Percentiles rank a stretch among this genome's conserved stretches.
These are phyloP conservation scores for Heritiera littoralis DNA, from an alignment of 345 rosid species.

Conservation along the genomic window DNA sequence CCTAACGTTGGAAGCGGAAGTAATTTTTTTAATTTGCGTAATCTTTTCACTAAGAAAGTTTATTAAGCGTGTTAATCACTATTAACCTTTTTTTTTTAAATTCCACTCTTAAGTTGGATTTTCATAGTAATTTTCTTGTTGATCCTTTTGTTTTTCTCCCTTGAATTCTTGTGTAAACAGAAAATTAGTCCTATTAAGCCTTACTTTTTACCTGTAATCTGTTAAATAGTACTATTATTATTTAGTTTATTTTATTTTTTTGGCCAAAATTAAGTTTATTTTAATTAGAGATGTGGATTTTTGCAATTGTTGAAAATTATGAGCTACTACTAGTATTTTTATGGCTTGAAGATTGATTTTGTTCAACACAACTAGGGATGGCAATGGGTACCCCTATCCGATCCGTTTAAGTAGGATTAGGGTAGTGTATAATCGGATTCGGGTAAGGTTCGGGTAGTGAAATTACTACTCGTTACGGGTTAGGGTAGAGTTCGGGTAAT, in stretches of 20 bases:
- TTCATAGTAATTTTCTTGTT: neutral
- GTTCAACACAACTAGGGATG: too few species aligned
- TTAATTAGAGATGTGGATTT: neutral
- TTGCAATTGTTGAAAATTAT: neutral
- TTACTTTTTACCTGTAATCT: neutral
- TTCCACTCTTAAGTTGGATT: neutral
- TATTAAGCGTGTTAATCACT: constrained; percentile 34
- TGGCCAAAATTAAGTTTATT: neutral
- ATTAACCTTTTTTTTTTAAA: constrained; percentile 18
- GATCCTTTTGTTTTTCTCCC: neutral
- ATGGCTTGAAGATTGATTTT: neutral
- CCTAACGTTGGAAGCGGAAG: neutral
- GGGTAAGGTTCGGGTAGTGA: too few species aligned
- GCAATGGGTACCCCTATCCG: too few species aligned
- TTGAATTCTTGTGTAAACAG: neutral
- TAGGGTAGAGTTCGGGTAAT: too few species aligned
- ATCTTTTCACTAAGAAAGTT: constrained; percentile 69
- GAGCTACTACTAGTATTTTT: too few species aligned
- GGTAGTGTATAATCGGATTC: too few species aligned
- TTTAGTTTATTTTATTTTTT: neutral
- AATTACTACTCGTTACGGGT: too few species aligned
- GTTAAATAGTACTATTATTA: neutral
- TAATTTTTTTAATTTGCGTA: constrained; percentile 58
- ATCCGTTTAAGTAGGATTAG: too few species aligned
- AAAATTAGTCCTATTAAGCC: neutral